Evolutionary conservation across 352 stramenopile species (phyloP).

Genomic region (Phytophthora sojae): DNA sequence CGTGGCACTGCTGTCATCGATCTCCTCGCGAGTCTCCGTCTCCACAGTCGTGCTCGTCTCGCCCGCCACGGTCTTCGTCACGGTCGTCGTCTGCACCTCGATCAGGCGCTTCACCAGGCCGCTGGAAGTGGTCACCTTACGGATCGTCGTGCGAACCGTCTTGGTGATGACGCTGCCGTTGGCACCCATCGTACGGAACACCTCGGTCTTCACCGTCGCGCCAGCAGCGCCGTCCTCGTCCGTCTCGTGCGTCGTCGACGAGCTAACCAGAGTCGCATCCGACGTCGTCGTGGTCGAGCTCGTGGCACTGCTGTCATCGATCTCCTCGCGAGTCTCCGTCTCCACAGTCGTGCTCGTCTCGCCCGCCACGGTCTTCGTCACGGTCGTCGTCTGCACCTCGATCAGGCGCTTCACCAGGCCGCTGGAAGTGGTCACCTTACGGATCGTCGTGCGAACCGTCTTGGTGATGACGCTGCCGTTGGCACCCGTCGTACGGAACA

Average conservation of each 20-base stretch:
- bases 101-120: conserved; percentile 9
- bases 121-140: conserved; percentile 15
- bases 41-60: conserved; percentile 25
- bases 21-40: conserved; percentile 30
- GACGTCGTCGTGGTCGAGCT: conserved; percentile 4
- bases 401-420: conserved; percentile 11
- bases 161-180: conserved; percentile 15
- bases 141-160: conserved; percentile 22
- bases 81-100: conserved; percentile 25
- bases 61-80: conserved; percentile 15
- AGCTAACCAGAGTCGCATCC: conserved; percentile 6
- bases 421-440: conserved; percentile 10
- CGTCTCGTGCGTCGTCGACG: conserved; percentile 7
- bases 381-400: conserved; percentile 17
- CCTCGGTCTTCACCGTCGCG: conserved; percentile 13
- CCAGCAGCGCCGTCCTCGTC: conserved; percentile 5
- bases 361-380: conserved; percentile 8
- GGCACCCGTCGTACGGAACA: no score
- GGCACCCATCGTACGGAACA: conserved; percentile 5
- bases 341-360: conserved; percentile 20
- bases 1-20: conserved; percentile 11
- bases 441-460: conserved; percentile 17
- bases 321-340: conserved; percentile 20
- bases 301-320: conserved; percentile 6
- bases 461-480: conserved; percentile 17